Evolutionary conservation across 169 alveolate species (phyloP).

Genomic region (Eimeria falciformis): DNA sequence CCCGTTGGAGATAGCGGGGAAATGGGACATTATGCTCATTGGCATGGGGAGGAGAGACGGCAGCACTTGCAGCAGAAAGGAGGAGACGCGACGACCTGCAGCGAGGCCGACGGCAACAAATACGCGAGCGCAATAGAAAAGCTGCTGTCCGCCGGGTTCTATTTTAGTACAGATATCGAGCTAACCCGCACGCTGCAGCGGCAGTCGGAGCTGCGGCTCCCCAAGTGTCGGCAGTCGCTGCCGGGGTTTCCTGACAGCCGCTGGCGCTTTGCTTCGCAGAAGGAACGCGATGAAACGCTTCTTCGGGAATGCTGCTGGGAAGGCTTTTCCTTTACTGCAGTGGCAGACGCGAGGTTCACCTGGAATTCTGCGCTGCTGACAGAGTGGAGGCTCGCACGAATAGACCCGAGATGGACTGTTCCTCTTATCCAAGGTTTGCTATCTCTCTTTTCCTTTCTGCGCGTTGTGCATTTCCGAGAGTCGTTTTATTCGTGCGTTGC

Average conservation of each 20-base stretch:
- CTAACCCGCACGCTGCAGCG: conserved; percentile 74
- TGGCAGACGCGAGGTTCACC: conserved; percentile 64
- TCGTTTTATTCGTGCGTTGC: neutral
- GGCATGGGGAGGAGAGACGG: neutral
- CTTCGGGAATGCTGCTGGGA: conserved; percentile 13
- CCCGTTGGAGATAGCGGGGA: neutral
- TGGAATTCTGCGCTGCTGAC: conserved; percentile 52
- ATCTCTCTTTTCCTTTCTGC: neutral
- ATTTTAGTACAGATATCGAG: conserved; percentile 68
- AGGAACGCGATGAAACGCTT: neutral
- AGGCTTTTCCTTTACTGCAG: conserved; percentile 14
- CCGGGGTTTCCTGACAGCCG: conserved; percentile 32
- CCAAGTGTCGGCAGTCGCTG: conserved; percentile 24
- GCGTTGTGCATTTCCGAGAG: neutral
- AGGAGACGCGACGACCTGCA: neutral
- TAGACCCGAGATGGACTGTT: conserved; percentile 67
- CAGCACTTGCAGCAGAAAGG: conserved; percentile 28
- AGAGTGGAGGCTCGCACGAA: conserved; percentile 5
- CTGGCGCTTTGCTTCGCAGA: neutral
- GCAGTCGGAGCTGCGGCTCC: conserved; percentile 34
- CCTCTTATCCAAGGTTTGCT: conserved; percentile 73
- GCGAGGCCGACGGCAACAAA: conserved; percentile 32
- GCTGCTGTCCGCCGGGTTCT: conserved; percentile 60
- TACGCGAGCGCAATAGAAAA: conserved; percentile 46
- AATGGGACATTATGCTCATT: neutral